Base-by-base conservation (phyloP, 306 rosid species). In the Mucuna pruriens region DNA sequence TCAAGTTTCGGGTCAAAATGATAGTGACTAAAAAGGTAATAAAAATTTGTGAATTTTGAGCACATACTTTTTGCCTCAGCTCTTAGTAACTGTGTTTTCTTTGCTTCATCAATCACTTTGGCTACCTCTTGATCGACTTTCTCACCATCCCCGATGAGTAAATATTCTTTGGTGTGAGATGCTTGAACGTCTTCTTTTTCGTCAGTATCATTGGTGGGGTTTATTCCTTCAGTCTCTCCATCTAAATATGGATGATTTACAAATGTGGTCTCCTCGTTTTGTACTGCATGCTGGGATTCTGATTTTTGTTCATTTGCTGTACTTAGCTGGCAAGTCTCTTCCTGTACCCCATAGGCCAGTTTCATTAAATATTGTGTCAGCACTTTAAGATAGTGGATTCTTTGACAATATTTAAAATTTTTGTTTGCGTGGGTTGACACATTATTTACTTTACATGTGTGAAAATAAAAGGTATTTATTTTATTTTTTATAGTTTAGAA, bases 31-130 rank as follows among this genome's bases (percentile, higher is more conserved):
- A 15, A 8, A 23, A 57, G 20, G 29, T 22, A 62, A 20, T 26
- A 42, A 19, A n/a, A n/a, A n/a, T n/a, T 46, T 52, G 16, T 77
- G 7, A 71, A 44, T n/a, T 22, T 69, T 54, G 17, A 5, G n/a
- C 39, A 66, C 65, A 34, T 62, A 71, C 85, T 72, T 48, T 46
- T 62, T 54, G 38, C 16, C 48, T 74, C 66, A 45, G 10, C n/a
- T 42, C 42, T 26, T 5, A n/a, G n/a, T n/a, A 66, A 38, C 20
- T 77, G 51, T n/a, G 36, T 8, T 33, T 33, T 15, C 0, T 23
- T 48, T 20, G 26, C 25, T 34, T 64, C 74, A 20, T 77, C 33
- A 0, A 16, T 25, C 16, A 7, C 23, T 52, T 3, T 45, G 57
- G 23, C 25, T 39, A 39, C 25, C 58, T 26, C 38, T 25, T 54